These are phyloP conservation scores for Senna tora DNA, from an alignment of 306 rosid genomes.

Conservation along the genomic window DNA sequence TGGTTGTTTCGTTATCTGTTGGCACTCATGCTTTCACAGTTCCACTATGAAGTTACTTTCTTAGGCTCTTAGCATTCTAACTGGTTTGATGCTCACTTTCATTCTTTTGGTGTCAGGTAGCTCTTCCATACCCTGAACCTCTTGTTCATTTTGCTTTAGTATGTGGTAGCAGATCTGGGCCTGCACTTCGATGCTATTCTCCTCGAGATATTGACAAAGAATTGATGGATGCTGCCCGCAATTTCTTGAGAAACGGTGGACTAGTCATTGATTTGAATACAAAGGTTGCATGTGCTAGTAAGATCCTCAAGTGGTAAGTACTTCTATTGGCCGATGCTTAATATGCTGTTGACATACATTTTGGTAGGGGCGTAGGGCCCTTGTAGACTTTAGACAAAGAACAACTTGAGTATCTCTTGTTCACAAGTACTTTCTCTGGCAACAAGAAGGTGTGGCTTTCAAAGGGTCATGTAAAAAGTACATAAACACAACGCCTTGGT, in stretches of 20 bases:
- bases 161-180: constrained; percentile 77
- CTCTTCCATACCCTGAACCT: constrained; percentile 75
- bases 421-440: constrained; percentile 6
- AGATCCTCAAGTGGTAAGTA: constrained; percentile 74
- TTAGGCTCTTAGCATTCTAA: constrained; percentile 5
- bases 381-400: neutral
- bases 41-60: constrained; percentile 1
- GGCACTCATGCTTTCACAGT: neutral
- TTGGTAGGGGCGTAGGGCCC: neutral
- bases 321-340: neutral
- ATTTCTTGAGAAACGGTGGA: constrained; percentile 67
- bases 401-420: constrained; percentile 13
- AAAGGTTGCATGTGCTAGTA: constrained; percentile 56
- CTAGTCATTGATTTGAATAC: constrained; percentile 53
- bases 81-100: constrained; percentile 24
- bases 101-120: constrained; percentile 47
- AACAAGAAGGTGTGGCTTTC: neutral
- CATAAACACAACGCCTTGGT: neutral
- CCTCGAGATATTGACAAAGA: constrained; percentile 74
- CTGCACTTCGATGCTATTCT: constrained; percentile 71
- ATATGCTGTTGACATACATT: constrained; percentile 16
- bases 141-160: constrained; percentile 75
- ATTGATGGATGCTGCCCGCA: constrained; percentile 63
- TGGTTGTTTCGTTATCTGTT: neutral
- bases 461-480: neutral